Conservation (phyloP, 164 flowering plant genomes). For the Hamamelis virginiana region DNA sequence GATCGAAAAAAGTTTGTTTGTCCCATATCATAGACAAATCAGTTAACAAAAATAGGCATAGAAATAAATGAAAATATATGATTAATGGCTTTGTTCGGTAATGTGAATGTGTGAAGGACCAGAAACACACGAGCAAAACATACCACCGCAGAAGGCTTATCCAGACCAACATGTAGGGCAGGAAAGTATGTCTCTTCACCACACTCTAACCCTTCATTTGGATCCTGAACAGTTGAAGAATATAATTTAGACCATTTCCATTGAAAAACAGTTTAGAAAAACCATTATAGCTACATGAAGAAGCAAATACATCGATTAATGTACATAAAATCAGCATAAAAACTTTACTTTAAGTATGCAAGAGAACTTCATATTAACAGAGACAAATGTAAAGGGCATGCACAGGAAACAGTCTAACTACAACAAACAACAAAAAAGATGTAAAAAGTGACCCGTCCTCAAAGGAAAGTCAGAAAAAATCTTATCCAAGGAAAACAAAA, state of each 20-base stretch:
- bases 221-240: slow-evolving; percentile 41
- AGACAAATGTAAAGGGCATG: no score
- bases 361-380: no score
- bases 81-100: background rate
- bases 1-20: no score
- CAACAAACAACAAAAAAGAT: no score
- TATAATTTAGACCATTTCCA: background rate
- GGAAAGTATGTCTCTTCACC: slow-evolving; percentile 93
- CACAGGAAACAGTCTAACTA: no score
- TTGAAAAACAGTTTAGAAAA: background rate
- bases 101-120: background rate
- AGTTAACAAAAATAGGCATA: background rate
- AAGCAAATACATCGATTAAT: background rate
- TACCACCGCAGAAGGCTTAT: slow-evolving; percentile 75
- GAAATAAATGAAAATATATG: background rate
- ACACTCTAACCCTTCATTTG: slow-evolving; percentile 49
- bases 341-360: no score
- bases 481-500: no score
- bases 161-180: slow-evolving; percentile 63
- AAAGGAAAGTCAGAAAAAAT: no score
- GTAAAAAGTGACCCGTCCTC: no score
- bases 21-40: no score
- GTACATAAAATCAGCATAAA: background rate
- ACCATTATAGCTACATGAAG: background rate
- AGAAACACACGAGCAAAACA: slow-evolving; percentile 12